Evolutionary conservation across 441 rosid species (phyloP), one percentile per base, ranked within the genome.

Genomic region (Aleurites moluccanus): DNA sequence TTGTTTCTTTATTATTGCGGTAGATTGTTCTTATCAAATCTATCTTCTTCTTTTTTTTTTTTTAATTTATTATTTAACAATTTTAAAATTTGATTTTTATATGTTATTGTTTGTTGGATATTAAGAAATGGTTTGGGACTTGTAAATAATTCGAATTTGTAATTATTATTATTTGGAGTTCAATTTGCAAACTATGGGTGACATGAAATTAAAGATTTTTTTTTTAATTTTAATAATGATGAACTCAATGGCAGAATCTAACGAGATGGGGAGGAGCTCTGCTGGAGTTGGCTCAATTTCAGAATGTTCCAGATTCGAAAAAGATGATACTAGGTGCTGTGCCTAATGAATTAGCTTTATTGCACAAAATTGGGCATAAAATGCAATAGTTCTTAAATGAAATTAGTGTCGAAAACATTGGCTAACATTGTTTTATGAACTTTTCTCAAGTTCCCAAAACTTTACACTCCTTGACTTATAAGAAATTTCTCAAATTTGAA

Each of bases 221-320:
- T 60, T 25, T 27, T 13, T 8, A 20, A n/a, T 53, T n/a, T 53
- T 45, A 1, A 3, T 45, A 1, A 3, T 66, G 9, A 53, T 16
- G 25, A 2, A 66, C 64, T 18, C 62, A 61, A 49, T 16, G n/a
- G 64, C 83, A 94, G 99, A 94, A 94, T 76, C 75, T 94, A 76
- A 88, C 91, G n/a, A 88, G 87, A 77, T 94, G 99, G 99, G 97
- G 89, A 62, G 96, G 97, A 66, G 85, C 92, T 77, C 75, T 94
- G 74, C 68, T 94, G 76, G 99, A 94, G 85, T 67, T 92, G 86
- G 89, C 98, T 73, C 98, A 90, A 90, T 92, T 90, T 83, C 97
- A 90, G 78, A 84, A 53, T 57, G 56, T 81, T 71, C 38, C 84
- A 6, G 96, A 92, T 73, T 78, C 98, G 0, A 93, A 90, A 82